Conservation (phyloP, 768 basidiomycete genomes). For the Russula foetens region DNA sequence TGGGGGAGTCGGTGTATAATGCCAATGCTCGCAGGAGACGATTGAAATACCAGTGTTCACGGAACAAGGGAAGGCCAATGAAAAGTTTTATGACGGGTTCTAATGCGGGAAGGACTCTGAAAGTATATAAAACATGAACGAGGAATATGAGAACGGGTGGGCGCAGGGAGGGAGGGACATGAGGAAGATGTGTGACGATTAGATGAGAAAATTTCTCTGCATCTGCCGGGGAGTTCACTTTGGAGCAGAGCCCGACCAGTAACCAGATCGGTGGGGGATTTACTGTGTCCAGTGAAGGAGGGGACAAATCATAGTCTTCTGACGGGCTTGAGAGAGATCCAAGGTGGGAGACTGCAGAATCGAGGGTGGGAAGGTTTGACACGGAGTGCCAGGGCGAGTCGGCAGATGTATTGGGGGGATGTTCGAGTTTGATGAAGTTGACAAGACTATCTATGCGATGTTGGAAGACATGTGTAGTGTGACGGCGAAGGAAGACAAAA, state of each 20-base stretch:
- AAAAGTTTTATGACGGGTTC: slow-evolving; percentile 33
- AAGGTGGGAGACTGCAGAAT: not conserved
- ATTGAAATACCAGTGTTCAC: slow-evolving; percentile 23
- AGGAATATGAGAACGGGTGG: slow-evolving; percentile 41
- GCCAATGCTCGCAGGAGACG: slow-evolving; percentile 18
- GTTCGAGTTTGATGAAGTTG: not conserved
- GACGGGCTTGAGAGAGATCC: not conserved
- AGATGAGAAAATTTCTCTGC: slow-evolving; percentile 39
- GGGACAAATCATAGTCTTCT: not conserved
- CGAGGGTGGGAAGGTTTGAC: not conserved
- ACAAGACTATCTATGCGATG: not conserved
- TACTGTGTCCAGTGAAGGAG: not conserved
- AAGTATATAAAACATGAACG: slow-evolving; percentile 41
- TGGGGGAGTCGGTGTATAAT: not conserved
- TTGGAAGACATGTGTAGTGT: not conserved
- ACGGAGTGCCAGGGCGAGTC: not conserved
- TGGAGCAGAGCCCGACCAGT: slow-evolving; percentile 42
- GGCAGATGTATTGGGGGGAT: not conserved
- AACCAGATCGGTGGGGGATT: slow-evolving; percentile 43
- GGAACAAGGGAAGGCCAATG: slow-evolving; percentile 22
- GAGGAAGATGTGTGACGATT: slow-evolving; percentile 32
- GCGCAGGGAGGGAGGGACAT: slow-evolving; percentile 27
- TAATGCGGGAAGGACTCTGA: slow-evolving; percentile 40
- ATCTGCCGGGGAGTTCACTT: slow-evolving; percentile 37
- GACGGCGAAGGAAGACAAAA: not conserved